phyloP scores from a whole-genome alignment of 345 rosid species.

The Raphanus sativus region DNA sequence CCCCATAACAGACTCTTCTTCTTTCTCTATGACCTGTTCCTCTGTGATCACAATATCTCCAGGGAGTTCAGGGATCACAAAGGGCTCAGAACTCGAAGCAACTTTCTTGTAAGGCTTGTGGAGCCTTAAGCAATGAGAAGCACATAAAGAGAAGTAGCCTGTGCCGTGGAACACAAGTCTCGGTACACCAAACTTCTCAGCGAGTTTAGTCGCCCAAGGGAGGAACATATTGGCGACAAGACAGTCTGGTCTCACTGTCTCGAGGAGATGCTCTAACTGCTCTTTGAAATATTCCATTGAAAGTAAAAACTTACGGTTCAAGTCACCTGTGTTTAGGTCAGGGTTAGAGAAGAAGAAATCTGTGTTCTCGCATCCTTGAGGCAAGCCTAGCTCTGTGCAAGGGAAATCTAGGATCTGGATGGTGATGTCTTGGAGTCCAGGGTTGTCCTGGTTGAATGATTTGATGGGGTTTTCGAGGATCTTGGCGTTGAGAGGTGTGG shows the following conservation, averaged over 20 bases:
- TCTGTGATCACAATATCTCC: slow-evolving; percentile 46
- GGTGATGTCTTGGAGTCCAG: slow-evolving; percentile 32
- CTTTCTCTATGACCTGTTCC: slow-evolving; percentile 30
- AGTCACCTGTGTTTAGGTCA: slow-evolving; percentile 7
- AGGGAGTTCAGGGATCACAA: slow-evolving; percentile 52
- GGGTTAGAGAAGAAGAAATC: slow-evolving; percentile 27
- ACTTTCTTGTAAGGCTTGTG: slow-evolving; percentile 46
- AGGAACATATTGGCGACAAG: slow-evolving; percentile 59
- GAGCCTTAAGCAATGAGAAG: slow-evolving; percentile 25
- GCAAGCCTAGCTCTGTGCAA: slow-evolving; percentile 44
- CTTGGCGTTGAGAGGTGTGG: slow-evolving; percentile 43
- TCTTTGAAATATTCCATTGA: slow-evolving; percentile 43
- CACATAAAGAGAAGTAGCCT: slow-evolving; percentile 45
- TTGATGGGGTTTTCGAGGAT: slow-evolving; percentile 37
- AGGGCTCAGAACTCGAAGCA: slow-evolving; percentile 45
- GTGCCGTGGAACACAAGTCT: slow-evolving; percentile 57
- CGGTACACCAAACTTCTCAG: slow-evolving; percentile 51
- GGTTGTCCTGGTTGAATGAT: slow-evolving; percentile 28
- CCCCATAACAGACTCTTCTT: slow-evolving; percentile 6
- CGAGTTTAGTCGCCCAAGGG: slow-evolving; percentile 57
- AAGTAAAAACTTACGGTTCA: slow-evolving; percentile 27
- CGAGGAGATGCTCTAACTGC: slow-evolving; percentile 46
- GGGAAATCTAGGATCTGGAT: slow-evolving; percentile 46
- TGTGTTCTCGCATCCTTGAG: slow-evolving; percentile 46
- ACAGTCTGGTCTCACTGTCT: slow-evolving; percentile 47